A percentile compares a stretch with the other conserved stretches of the same genome.
Conservation (phyloP, 805 yeast genomes). For the Candida suzukii region DNA sequence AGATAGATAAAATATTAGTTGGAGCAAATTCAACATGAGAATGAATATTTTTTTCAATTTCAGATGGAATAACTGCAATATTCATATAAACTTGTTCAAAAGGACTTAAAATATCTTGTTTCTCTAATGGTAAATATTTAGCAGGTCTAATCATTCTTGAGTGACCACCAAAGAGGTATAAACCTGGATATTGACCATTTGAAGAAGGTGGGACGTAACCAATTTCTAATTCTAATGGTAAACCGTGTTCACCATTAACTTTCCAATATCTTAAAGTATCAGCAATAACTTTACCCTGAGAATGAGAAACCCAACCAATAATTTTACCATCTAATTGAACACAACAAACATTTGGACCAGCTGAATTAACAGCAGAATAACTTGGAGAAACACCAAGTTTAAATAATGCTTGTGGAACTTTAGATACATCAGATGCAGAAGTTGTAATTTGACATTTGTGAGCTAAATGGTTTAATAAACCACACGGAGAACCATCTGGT, state of each 20-base stretch:
- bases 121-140: conserved; percentile 77
- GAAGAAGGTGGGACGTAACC: conserved; percentile 96
- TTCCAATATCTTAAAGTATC: conserved; percentile 91
- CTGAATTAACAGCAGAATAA: conserved; percentile 54
- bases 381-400: conserved; percentile 79
- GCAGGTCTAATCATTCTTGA: conserved; percentile 97
- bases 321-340: conserved; percentile 91
- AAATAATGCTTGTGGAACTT: conserved; percentile 58
- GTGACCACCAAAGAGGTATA: conserved; percentile 83
- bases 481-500: conserved; percentile 99
- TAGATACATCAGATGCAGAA: conserved; percentile 61
- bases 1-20: conserved; percentile 86
- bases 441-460: conserved; percentile 92
- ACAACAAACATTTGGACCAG: conserved; percentile 85
- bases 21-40: conserved; percentile 94
- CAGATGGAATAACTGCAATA: conserved; percentile 90
- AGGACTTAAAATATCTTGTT: conserved; percentile 88
- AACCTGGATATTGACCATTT: conserved; percentile 96
- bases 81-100: conserved; percentile 97
- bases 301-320: conserved; percentile 91
- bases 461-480: conserved; percentile 91
- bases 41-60: conserved; percentile 74
- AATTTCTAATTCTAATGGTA: conserved; percentile 83
- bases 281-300: conserved; percentile 78
- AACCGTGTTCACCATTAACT: conserved; percentile 68